Conservation (phyloP, 345 rosid genomes). For the Eucalyptus tenuipes region DNA sequence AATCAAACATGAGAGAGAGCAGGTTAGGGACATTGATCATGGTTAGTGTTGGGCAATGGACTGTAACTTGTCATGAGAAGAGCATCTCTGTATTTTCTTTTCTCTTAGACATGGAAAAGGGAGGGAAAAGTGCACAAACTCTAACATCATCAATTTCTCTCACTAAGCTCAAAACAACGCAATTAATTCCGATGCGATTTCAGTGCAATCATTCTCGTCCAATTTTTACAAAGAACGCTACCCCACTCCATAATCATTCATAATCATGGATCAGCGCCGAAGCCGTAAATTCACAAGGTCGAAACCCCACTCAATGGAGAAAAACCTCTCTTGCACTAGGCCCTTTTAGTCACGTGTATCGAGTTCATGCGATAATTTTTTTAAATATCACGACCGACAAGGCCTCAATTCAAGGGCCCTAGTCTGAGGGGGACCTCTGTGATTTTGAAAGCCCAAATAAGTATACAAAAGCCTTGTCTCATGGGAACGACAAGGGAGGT, state of each 20-base stretch:
- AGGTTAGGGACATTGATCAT: background rate
- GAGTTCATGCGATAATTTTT: background rate
- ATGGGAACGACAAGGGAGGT: background rate
- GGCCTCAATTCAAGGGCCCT: background rate
- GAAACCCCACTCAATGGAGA: background rate
- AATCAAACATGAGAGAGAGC: background rate
- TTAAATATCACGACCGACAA: background rate
- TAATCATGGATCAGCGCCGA: background rate
- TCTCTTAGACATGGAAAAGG: background rate
- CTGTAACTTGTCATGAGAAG: background rate
- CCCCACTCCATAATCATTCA: background rate
- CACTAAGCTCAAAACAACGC: background rate
- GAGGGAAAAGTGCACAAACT: background rate
- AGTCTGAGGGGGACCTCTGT: background rate
- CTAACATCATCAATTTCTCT: background rate
- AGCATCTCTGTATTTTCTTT: background rate
- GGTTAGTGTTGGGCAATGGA: background rate
- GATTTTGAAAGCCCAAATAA: background rate
- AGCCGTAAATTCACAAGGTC: background rate
- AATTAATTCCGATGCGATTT: background rate
- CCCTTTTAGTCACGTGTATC: background rate
- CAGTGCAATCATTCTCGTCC: background rate
- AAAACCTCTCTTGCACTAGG: background rate
- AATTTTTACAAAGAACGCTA: background rate
- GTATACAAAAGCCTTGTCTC: background rate